Percentiles rank a stretch among this genome's conserved stretches.
Evolutionary conservation across 2,329 filamentous ascomycete genomes (phyloP).

Genomic region (Penicillium sp.): DNA sequence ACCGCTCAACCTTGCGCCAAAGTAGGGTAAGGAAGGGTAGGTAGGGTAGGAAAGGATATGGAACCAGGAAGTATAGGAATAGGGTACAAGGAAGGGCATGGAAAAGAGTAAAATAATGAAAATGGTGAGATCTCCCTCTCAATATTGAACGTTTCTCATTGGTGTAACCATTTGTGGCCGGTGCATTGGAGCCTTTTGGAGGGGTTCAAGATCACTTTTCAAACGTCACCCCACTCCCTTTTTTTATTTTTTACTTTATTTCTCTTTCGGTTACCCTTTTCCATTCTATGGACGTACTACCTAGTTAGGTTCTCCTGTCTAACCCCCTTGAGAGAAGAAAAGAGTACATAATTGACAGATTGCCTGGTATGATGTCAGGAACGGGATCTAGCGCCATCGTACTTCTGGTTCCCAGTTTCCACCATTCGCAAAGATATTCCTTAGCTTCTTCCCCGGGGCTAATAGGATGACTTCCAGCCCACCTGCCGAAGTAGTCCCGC

Average conservation of each 20-base stretch:
- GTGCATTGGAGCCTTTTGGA: no score
- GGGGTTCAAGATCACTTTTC: neutral
- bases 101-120: neutral
- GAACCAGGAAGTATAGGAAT: no score
- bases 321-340: conserved; percentile 1
- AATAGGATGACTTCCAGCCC: conserved; percentile 24
- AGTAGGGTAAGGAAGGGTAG: neutral
- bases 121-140: no score
- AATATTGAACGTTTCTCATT: conserved; percentile 12
- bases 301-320: neutral
- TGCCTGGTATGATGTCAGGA: conserved; percentile 19
- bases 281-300: no score
- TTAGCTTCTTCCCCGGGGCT: neutral
- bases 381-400: conserved; percentile 10
- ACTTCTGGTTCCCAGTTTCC: neutral
- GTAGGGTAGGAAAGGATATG: no score
- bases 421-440: conserved; percentile 3
- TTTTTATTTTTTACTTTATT: neutral
- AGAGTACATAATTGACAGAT: no score
- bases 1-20: conserved; percentile 12
- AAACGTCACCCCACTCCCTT: neutral
- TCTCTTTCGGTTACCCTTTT: neutral
- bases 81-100: neutral
- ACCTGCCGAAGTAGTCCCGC: conserved; percentile 6
- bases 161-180: neutral